Percentiles rank a stretch among this genome's conserved stretches.
Evolutionary conservation across 2,329 filamentous ascomycete genomes (phyloP).

Genomic region (Dactylella cylindrospora): DNA sequence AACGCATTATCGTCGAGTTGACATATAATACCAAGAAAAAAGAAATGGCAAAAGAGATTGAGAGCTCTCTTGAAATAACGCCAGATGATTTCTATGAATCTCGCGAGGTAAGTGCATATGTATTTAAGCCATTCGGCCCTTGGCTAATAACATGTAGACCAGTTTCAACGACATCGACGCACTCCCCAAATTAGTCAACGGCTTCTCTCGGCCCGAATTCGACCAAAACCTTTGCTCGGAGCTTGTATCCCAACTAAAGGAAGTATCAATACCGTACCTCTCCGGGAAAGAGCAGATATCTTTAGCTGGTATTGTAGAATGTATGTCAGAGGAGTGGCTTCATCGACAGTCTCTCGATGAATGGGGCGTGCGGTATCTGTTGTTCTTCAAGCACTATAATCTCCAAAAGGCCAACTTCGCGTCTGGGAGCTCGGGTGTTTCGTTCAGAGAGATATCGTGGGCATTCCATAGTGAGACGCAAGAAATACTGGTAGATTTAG

Average conservation of each 20-base stretch:
- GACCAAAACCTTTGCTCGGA: constrained; percentile 69
- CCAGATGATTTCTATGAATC: constrained; percentile 57
- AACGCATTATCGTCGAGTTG: constrained; percentile 37
- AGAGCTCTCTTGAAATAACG: constrained; percentile 50
- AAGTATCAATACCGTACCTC: constrained; percentile 73
- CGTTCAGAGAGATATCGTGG: constrained; percentile 79
- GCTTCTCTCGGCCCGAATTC: constrained; percentile 54
- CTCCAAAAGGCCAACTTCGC: constrained; percentile 67
- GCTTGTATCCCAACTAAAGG: constrained; percentile 76
- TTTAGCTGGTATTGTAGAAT: constrained; percentile 80
- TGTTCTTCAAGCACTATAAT: constrained; percentile 81
- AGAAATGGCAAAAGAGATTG: constrained; percentile 26
- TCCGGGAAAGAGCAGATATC: constrained; percentile 85
- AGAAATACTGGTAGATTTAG: constrained; percentile 83
- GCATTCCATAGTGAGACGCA: constrained; percentile 83
- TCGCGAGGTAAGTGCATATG: constrained; percentile 52
- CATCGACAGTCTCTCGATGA: constrained; percentile 87
- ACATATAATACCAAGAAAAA: constrained; percentile 29
- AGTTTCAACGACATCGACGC: constrained; percentile 49
- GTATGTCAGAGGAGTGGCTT: constrained; percentile 77
- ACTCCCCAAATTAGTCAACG: constrained; percentile 27
- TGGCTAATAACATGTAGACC: constrained; percentile 1
- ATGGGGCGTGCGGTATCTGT: constrained; percentile 81
- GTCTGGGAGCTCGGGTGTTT: constrained; percentile 64
- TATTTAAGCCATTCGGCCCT: background rate